Percentiles rank a stretch among this genome's conserved stretches.
phyloP scores from a whole-genome alignment of 2,329 filamentous ascomycete species.

The Pestalotiopsis sp. region DNA sequence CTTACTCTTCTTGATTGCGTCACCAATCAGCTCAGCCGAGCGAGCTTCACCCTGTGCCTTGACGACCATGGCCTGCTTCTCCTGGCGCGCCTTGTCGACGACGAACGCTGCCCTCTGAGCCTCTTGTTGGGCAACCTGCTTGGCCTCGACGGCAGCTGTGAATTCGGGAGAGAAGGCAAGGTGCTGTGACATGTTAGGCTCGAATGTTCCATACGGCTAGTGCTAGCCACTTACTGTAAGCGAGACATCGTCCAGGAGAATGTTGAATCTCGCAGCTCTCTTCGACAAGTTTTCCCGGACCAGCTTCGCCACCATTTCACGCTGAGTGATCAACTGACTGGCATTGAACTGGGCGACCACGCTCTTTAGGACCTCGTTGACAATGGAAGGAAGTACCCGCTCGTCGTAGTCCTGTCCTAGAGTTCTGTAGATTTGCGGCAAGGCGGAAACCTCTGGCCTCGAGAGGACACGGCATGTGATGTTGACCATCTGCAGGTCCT shows the following conservation, averaged over 20 bases:
- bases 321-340: constrained; percentile 96
- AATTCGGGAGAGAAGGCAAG: constrained; percentile 75
- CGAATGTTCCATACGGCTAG: background rate
- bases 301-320: constrained; percentile 90
- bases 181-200: constrained; percentile 49
- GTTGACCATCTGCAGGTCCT: constrained; percentile 99
- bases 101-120: constrained; percentile 96
- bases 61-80: constrained; percentile 99
- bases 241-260: constrained; percentile 95
- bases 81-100: constrained; percentile 97
- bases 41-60: constrained; percentile 98
- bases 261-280: constrained; percentile 94
- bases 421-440: constrained; percentile 97
- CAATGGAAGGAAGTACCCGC: constrained; percentile 92
- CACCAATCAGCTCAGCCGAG: constrained; percentile 95
- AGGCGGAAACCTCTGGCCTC: constrained; percentile 79
- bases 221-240: constrained; percentile 68
- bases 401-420: constrained; percentile 96
- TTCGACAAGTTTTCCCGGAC: constrained; percentile 91
- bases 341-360: constrained; percentile 99
- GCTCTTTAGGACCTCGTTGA: constrained; percentile 98
- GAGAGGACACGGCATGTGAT: constrained; percentile 99
- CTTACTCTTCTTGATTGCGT: constrained; percentile 99
- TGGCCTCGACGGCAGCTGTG: constrained; percentile 72
- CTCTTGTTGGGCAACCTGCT: constrained; percentile 83